A percentile compares a stretch with the other conserved stretches of the same genome.
Conservation (phyloP, 805 yeast genomes). For the Candida awuae region DNA sequence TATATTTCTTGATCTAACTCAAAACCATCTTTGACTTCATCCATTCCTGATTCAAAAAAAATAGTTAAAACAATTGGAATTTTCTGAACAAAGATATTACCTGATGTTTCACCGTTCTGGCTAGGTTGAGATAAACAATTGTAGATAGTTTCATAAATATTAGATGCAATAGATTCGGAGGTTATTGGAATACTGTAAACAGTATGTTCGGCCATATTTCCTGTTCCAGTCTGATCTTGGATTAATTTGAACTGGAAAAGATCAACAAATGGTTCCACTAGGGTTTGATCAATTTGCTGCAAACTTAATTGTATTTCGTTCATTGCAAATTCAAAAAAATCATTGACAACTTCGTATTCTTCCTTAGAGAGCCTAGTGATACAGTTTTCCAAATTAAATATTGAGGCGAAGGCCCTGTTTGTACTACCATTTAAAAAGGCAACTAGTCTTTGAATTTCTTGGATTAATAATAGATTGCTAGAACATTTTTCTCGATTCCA, state of each 20-base stretch:
- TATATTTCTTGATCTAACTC: conserved; percentile 27
- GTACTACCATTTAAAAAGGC: conserved; percentile 32
- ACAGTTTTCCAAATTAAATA: conserved; percentile 25
- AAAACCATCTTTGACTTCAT: conserved; percentile 24
- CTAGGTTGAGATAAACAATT: conserved; percentile 21
- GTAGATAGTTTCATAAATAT: conserved; percentile 30
- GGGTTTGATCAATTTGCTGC: conserved; percentile 11
- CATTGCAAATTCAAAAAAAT: conserved; percentile 21
- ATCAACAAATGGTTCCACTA: conserved; percentile 10
- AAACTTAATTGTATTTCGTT: conserved; percentile 17
- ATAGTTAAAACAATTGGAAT: conserved; percentile 32
- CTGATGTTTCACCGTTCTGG: conserved; percentile 18
- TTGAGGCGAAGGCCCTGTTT: conserved; percentile 33
- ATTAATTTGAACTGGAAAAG: conserved; percentile 1
- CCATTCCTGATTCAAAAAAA: conserved; percentile 25
- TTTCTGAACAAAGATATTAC: conserved; percentile 12
- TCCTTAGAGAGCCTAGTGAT: conserved; percentile 23
- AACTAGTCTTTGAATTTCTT: conserved; percentile 33
- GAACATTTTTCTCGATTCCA: conserved; percentile 28
- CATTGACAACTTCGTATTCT: conserved; percentile 24
- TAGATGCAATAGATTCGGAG: conserved; percentile 22
- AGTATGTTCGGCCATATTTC: conserved; percentile 3
- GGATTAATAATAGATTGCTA: conserved; percentile 22
- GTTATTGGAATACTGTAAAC: conserved; percentile 29
- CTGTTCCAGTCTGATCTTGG: not conserved